A percentile compares a stretch with the other conserved stretches of the same genome.
phyloP scores from a whole-genome alignment of 1,284 basidiomycete genomes.

The Rhodotorula sp. region DNA sequence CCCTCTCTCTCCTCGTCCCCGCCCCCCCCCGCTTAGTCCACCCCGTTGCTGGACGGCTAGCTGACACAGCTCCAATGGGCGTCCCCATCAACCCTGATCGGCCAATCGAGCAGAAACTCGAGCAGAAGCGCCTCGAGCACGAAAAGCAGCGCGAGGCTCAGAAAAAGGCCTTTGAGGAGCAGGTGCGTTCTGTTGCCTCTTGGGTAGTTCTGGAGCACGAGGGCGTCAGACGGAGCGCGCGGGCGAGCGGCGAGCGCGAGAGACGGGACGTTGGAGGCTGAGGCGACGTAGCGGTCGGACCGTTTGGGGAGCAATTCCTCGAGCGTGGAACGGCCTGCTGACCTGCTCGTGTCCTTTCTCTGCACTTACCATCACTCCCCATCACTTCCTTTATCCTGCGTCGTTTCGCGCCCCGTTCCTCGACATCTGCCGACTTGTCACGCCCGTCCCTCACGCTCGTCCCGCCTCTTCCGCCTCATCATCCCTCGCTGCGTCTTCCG shows the following conservation, averaged over 20 bases:
- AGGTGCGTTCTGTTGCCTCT: slow-evolving; percentile 62
- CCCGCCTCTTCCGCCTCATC: background rate
- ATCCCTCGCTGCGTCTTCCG: background rate
- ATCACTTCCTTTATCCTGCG: background rate
- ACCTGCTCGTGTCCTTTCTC: background rate
- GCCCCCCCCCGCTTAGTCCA: background rate
- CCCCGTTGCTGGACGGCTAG: background rate
- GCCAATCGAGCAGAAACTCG: slow-evolving; percentile 63
- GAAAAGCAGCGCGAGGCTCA: slow-evolving; percentile 78
- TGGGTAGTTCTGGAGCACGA: too few relatives aligned
- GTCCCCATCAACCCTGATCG: background rate
- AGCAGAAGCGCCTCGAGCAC: slow-evolving; percentile 85
- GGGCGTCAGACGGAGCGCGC: too few relatives aligned
- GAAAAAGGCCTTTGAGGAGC: slow-evolving; percentile 85
- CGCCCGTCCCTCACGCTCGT: too few relatives aligned
- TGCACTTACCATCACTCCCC: background rate
- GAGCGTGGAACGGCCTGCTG: background rate
- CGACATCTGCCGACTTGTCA: background rate
- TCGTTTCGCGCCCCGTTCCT: background rate
- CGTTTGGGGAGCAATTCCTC: background rate
- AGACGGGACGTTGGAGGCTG: background rate
- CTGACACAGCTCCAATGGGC: background rate
- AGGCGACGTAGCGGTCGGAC: too few relatives aligned
- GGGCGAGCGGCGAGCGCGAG: too few relatives aligned
- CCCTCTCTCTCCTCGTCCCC: background rate